phyloP scores from a whole-genome alignment of 257 asterid species.

The Rhazya stricta region DNA sequence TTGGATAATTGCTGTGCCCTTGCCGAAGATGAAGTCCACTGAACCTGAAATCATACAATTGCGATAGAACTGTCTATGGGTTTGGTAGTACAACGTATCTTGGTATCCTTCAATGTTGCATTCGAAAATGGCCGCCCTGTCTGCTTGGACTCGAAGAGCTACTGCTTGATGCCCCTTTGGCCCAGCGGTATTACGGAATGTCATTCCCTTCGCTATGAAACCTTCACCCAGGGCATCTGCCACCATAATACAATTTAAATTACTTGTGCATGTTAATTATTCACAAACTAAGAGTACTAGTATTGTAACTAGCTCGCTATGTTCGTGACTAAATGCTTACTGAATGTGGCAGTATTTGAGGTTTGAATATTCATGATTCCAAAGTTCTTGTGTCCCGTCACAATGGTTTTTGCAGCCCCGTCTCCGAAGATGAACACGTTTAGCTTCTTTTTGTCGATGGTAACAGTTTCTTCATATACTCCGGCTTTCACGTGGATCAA shows the following conservation, averaged over 20 bases:
- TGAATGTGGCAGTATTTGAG: slow-evolving; percentile 56
- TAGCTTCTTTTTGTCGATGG: slow-evolving; percentile 37
- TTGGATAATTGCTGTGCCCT: slow-evolving; percentile 56
- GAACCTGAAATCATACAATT: slow-evolving; percentile 70
- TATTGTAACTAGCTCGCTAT: too few species aligned
- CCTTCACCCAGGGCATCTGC: slow-evolving; percentile 40
- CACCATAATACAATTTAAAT: neutral
- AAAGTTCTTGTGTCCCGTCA: slow-evolving; percentile 39
- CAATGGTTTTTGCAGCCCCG: slow-evolving; percentile 51
- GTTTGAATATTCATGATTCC: slow-evolving; percentile 30
- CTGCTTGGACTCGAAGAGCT: slow-evolving; percentile 49
- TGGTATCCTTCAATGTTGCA: slow-evolving; percentile 69
- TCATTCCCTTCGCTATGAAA: slow-evolving; percentile 51
- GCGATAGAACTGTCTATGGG: slow-evolving; percentile 51
- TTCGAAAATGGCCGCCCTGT: slow-evolving; percentile 51
- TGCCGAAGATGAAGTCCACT: slow-evolving; percentile 72
- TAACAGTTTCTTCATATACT: slow-evolving; percentile 41
- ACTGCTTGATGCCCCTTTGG: slow-evolving; percentile 66
- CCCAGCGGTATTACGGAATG: slow-evolving; percentile 67
- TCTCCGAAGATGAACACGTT: slow-evolving; percentile 67
- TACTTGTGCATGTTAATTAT: neutral
- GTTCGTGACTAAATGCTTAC: slow-evolving; percentile 20
- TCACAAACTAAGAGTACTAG: too few species aligned
- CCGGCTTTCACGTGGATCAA: slow-evolving; percentile 65
- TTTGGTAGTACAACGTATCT: slow-evolving; percentile 67